Evolutionary conservation across 345 rosid genomes (phyloP).

Genomic region (Brassica cretica): DNA sequence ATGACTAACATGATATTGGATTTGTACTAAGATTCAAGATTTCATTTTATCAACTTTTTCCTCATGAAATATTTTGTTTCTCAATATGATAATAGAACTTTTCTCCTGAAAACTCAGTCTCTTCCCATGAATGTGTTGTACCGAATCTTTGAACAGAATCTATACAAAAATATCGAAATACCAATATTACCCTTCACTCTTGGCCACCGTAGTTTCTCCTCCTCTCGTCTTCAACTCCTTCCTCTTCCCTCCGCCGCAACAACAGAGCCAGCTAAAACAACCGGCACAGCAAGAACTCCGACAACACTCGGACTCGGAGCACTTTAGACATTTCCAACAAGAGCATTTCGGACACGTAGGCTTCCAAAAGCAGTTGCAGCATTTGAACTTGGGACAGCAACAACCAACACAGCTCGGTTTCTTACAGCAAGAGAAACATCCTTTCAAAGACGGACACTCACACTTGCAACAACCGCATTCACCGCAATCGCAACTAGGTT

Average conservation of each 20-base stretch:
- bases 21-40: constrained; percentile 1
- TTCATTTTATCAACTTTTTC: not conserved
- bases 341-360: constrained; percentile 48
- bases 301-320: constrained; percentile 9
- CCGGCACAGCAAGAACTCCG: constrained; percentile 30
- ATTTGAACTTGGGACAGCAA: constrained; percentile 29
- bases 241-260: constrained; percentile 31
- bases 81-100: not conserved
- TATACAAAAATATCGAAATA: constrained; percentile 4
- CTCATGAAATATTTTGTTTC: not conserved
- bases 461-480: constrained; percentile 34
- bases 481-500: constrained; percentile 42
- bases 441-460: constrained; percentile 38
- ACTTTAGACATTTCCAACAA: constrained; percentile 34
- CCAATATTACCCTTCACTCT: constrained; percentile 8
- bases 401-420: constrained; percentile 43
- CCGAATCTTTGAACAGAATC: constrained; percentile 1
- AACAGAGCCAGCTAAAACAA: constrained; percentile 51
- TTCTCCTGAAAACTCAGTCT: constrained; percentile 9
- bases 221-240: constrained; percentile 6
- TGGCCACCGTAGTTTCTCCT: not conserved
- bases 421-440: constrained; percentile 45
- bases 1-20: not conserved
- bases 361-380: constrained; percentile 48
- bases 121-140: not conserved